phyloP scores from a whole-genome alignment of 768 basidiomycete genomes.

The Tulasnella calospora region DNA sequence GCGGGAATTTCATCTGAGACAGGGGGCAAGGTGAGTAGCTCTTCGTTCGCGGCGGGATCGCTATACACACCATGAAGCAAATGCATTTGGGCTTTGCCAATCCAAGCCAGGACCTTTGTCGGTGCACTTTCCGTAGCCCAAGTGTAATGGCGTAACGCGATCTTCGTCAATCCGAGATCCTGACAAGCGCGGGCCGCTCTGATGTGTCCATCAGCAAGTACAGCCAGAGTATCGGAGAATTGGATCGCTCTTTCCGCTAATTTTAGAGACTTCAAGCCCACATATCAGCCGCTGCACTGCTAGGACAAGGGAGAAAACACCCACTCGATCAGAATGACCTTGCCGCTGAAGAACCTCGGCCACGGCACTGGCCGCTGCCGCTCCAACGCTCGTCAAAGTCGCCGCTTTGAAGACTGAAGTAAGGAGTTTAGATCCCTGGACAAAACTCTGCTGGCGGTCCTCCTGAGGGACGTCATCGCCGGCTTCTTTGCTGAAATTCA shows the following conservation, averaged over 20 bases:
- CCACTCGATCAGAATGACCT: conserved; percentile 56
- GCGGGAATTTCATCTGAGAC: conserved; percentile 71
- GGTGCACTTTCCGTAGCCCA: conserved; percentile 62
- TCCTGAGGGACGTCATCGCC: conserved; percentile 52
- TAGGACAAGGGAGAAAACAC: conserved; percentile 27
- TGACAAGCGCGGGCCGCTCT: conserved; percentile 78
- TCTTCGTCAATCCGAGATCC: conserved; percentile 54
- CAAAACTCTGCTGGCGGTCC: conserved; percentile 45
- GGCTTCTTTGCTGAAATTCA: conserved; percentile 73
- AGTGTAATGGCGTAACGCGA: conserved; percentile 68
- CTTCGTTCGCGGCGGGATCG: background rate
- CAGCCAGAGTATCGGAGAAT: conserved; percentile 80
- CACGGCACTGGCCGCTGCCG: conserved; percentile 77
- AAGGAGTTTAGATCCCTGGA: conserved; percentile 16
- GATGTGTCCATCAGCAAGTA: conserved; percentile 82
- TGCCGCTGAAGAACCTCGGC: conserved; percentile 75
- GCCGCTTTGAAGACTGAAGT: conserved; percentile 60
- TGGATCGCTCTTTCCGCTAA: conserved; percentile 91
- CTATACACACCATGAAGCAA: conserved; percentile 63
- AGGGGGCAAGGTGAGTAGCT: background rate
- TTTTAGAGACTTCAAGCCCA: conserved; percentile 65
- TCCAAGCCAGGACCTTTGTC: conserved; percentile 69
- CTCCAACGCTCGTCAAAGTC: conserved; percentile 52
- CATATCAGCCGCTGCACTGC: background rate
- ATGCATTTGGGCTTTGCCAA: conserved; percentile 84